Percentiles rank a stretch among this genome's conserved stretches.
These are phyloP conservation scores for Leucosporidium creatinivorum DNA, from an alignment of 768 basidiomycete genomes.

Conservation along the genomic window DNA sequence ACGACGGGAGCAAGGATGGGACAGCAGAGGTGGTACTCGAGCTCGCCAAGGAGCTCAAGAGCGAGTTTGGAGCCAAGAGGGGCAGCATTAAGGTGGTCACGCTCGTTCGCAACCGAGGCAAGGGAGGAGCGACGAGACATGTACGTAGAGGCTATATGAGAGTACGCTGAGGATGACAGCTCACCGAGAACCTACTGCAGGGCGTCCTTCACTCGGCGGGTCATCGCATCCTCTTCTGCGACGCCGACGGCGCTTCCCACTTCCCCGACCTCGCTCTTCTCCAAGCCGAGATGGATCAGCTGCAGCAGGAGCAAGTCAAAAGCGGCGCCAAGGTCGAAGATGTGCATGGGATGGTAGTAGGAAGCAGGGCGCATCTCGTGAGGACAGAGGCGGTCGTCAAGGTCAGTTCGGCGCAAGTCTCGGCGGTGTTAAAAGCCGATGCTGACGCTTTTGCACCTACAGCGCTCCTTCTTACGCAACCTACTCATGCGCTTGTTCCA, in stretches of 20 bases:
- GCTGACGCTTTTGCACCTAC: background rate
- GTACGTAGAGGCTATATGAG: constrained; percentile 31
- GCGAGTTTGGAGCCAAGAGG: constrained; percentile 36
- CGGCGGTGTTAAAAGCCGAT: background rate
- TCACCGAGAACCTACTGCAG: background rate
- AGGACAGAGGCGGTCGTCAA: constrained; percentile 88
- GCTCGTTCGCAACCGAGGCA: constrained; percentile 73
- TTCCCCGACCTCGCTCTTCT: constrained; percentile 77
- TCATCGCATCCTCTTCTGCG: constrained; percentile 73
- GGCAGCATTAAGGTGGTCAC: constrained; percentile 65
- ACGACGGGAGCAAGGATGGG: constrained; percentile 77
- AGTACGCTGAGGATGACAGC: background rate
- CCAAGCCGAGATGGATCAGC: constrained; percentile 63
- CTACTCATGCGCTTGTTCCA: constrained; percentile 91
- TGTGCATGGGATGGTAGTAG: constrained; percentile 63
- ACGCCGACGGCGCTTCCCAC: constrained; percentile 86
- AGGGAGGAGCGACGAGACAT: constrained; percentile 87
- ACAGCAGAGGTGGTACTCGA: constrained; percentile 61
- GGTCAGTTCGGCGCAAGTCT: constrained; percentile 45
- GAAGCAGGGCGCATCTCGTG: constrained; percentile 87
- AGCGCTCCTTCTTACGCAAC: constrained; percentile 85
- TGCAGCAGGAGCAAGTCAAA: constrained; percentile 41
- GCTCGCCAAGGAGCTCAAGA: constrained; percentile 53
- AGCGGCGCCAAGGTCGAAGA: constrained; percentile 37
- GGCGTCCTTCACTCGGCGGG: constrained; percentile 62